Conservation (phyloP, 306 rosid genomes). For the Sphenostylis stenocarpa region DNA sequence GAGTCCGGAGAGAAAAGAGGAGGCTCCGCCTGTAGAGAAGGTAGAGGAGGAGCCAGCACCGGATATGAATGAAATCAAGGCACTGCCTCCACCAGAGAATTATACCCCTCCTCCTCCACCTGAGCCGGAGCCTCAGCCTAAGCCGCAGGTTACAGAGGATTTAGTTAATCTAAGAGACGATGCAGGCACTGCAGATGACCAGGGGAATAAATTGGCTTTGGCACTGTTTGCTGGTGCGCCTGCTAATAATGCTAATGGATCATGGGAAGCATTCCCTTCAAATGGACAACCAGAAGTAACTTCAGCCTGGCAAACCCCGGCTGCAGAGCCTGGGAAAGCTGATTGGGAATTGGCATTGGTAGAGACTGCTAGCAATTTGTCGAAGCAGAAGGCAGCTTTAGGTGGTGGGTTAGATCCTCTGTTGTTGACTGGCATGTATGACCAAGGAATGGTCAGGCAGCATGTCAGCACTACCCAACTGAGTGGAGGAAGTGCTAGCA, state of each 20-base stretch:
- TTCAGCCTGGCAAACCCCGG: constrained; percentile 97
- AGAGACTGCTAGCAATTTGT: constrained; percentile 83
- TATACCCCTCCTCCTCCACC: constrained; percentile 76
- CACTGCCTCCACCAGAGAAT: constrained; percentile 87
- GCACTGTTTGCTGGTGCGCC: constrained; percentile 91
- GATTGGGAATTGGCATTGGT: constrained; percentile 99
- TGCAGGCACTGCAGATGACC: constrained; percentile 70
- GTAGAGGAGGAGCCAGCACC: constrained; percentile 76
- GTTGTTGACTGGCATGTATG: constrained; percentile 91
- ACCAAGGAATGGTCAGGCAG: constrained; percentile 95
- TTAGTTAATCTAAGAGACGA: constrained; percentile 90
- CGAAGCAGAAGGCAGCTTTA: constrained; percentile 65
- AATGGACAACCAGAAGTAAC: constrained; percentile 86
- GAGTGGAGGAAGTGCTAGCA: constrained; percentile 95
- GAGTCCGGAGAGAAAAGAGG: constrained; percentile 82
- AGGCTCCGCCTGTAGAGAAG: constrained; percentile 47
- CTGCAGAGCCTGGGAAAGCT: constrained; percentile 87
- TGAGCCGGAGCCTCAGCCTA: constrained; percentile 61
- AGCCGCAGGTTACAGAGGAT: constrained; percentile 53
- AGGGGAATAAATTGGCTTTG: constrained; percentile 79
- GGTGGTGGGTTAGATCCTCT: constrained; percentile 96
- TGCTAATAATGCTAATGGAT: constrained; percentile 65
- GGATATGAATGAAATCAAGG: constrained; percentile 92
- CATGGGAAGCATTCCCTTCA: constrained; percentile 95
- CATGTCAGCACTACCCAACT: constrained; percentile 76